A percentile compares a stretch with the other conserved stretches of the same genome.
These are phyloP conservation scores for Suillus weaverae DNA, from an alignment of 768 basidiomycete species.

Conservation along the genomic window DNA sequence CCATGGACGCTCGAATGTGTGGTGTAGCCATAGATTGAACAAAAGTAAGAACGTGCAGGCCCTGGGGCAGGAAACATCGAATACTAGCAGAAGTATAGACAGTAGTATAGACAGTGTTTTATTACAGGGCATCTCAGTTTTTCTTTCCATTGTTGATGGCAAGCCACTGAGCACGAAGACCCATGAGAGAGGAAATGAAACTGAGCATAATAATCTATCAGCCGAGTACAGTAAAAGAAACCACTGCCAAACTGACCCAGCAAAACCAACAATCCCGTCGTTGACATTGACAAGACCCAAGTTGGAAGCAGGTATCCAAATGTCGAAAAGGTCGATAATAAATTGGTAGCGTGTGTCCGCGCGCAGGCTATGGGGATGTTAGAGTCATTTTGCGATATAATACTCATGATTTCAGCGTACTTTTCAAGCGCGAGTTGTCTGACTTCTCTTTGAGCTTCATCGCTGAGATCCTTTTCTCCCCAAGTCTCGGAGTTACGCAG, in stretches of 20 bases:
- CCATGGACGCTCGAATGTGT: not conserved
- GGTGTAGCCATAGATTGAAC: not conserved
- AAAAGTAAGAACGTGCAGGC: not conserved
- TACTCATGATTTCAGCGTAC: slow-evolving; percentile 36
- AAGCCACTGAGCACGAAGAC: slow-evolving; percentile 65
- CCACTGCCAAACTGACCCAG: slow-evolving; percentile 61
- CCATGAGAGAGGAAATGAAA: slow-evolving; percentile 69
- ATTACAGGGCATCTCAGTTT: slow-evolving; percentile 5
- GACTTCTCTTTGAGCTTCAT: slow-evolving; percentile 64
- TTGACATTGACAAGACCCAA: slow-evolving; percentile 74
- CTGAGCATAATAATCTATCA: slow-evolving; percentile 37
- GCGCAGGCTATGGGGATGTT: slow-evolving; percentile 48
- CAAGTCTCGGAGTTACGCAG: slow-evolving; percentile 44
- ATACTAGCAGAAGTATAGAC: not conserved
- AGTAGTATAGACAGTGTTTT: no score
- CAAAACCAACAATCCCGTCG: slow-evolving; percentile 82
- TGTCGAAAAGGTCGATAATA: slow-evolving; percentile 79
- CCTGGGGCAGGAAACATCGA: no score
- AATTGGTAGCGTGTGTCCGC: slow-evolving; percentile 75
- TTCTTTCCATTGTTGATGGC: slow-evolving; percentile 47
- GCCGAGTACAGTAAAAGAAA: not conserved
- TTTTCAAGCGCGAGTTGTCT: slow-evolving; percentile 55
- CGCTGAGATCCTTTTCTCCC: slow-evolving; percentile 69
- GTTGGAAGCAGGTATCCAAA: slow-evolving; percentile 87
- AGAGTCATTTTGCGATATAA: not conserved